Conservation (phyloP, 768 basidiomycete genomes). For the Baorangia bicolor region DNA sequence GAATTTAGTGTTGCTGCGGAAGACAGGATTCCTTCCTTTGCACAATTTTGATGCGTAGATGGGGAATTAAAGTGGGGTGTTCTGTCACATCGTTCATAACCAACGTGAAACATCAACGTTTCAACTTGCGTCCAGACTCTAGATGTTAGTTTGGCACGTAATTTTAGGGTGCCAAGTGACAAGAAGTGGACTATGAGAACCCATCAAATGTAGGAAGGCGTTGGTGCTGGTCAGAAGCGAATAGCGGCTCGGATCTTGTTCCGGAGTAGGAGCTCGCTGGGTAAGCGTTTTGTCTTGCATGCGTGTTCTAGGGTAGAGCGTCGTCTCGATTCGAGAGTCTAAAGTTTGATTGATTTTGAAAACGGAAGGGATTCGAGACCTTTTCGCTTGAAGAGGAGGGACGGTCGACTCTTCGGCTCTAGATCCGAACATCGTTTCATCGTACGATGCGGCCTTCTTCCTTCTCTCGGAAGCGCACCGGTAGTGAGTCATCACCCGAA, state of each 20-base stretch:
- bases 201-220: too few relatives aligned
- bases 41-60: background rate
- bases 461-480: too few relatives aligned
- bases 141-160: background rate
- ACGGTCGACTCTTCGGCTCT: too few relatives aligned
- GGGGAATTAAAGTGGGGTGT: background rate
- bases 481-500: too few relatives aligned
- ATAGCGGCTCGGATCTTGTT: background rate
- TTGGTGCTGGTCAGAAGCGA: background rate
- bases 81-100: background rate
- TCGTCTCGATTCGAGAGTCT: background rate
- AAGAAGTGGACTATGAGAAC: background rate
- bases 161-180: background rate
- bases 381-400: background rate
- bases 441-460: too few relatives aligned
- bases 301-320: too few relatives aligned
- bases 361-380: background rate
- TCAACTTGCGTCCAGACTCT: background rate
- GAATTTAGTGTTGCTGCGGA: background rate
- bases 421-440: too few relatives aligned
- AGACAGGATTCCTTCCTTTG: too few relatives aligned
- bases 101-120: constrained; percentile 6
- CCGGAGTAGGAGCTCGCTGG: too few relatives aligned
- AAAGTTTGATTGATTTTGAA: background rate
- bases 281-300: too few relatives aligned